These are phyloP conservation scores for Fomitopsis palustris DNA, from an alignment of 1,284 basidiomycete species.

Conservation along the genomic window DNA sequence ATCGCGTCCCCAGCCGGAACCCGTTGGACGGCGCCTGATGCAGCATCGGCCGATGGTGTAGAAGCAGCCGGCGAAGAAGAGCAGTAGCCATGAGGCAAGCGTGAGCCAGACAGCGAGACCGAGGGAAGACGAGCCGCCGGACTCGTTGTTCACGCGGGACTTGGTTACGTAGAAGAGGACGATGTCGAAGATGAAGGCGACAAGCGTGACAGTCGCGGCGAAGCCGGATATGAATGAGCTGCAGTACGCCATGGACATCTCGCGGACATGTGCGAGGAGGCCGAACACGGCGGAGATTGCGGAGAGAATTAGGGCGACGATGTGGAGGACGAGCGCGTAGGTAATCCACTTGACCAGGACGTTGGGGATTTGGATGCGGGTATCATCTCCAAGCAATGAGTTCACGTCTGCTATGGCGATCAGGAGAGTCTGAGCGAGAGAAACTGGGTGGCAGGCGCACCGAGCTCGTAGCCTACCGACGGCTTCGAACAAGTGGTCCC, in stretches of 20 bases:
- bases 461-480: slow-evolving; percentile 78
- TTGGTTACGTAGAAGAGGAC: slow-evolving; percentile 84
- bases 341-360: slow-evolving; percentile 88
- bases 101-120: slow-evolving; percentile 86
- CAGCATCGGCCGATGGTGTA: slow-evolving; percentile 81
- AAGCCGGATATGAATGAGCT: slow-evolving; percentile 81
- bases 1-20: slow-evolving; percentile 31
- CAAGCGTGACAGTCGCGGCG: slow-evolving; percentile 66
- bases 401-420: slow-evolving; percentile 63
- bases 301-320: slow-evolving; percentile 73
- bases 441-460: slow-evolving; percentile 42
- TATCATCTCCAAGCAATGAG: slow-evolving; percentile 64
- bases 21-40: slow-evolving; percentile 46
- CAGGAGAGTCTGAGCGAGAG: slow-evolving; percentile 1
- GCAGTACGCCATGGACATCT: slow-evolving; percentile 82
- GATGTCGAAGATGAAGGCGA: slow-evolving; percentile 86
- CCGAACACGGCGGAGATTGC: slow-evolving; percentile 75
- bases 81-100: slow-evolving; percentile 76
- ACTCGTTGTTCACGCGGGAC: slow-evolving; percentile 66
- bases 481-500: slow-evolving; percentile 73
- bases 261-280: slow-evolving; percentile 79
- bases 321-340: slow-evolving; percentile 84
- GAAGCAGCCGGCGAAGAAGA: slow-evolving; percentile 86
- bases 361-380: slow-evolving; percentile 66
- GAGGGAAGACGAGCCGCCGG: slow-evolving; percentile 67